A percentile compares a stretch with the other conserved stretches of the same genome.
phyloP scores from a whole-genome alignment of 108 stramenopile genomes.

The Nannochloropsis granulata region DNA sequence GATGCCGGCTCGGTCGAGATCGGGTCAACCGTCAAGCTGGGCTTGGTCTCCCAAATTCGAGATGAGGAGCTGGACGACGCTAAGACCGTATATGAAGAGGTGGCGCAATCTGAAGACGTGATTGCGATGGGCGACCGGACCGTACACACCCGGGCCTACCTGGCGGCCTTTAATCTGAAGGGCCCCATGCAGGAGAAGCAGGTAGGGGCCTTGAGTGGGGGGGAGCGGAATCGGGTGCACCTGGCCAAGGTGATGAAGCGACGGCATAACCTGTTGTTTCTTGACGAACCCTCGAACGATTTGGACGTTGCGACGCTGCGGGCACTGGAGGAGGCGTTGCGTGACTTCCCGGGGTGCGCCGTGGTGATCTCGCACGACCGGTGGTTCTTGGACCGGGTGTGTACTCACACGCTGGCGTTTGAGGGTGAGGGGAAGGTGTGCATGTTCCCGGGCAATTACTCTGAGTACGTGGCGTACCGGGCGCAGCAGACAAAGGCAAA shows the following conservation, averaged over 20 bases:
- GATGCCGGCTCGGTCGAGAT: conserved; percentile 65
- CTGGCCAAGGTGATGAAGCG: conserved; percentile 67
- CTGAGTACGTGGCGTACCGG: conserved; percentile 9
- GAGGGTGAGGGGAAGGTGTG: conserved; percentile 45
- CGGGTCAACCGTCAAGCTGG: conserved; percentile 67
- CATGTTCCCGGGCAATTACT: conserved; percentile 16
- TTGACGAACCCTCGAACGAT: conserved; percentile 91
- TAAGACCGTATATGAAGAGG: conserved; percentile 78
- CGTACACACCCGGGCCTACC: conserved; percentile 67
- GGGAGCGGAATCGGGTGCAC: conserved; percentile 82
- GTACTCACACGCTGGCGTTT: conserved; percentile 83
- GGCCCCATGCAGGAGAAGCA: conserved; percentile 58
- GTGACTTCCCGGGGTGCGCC: conserved; percentile 80
- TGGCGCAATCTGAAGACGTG: conserved; percentile 40
- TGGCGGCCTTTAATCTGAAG: conserved; percentile 81
- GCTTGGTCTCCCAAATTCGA: conserved; percentile 73
- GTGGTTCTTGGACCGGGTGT: conserved; percentile 71
- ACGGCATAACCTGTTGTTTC: conserved; percentile 58
- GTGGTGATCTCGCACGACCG: conserved; percentile 89
- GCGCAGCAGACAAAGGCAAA: not conserved
- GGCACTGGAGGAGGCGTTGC: conserved; percentile 75
- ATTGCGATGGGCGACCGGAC: conserved; percentile 4
- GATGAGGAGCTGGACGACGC: conserved; percentile 50
- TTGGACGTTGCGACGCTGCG: conserved; percentile 78
- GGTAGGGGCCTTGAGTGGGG: conserved; percentile 67